Base-by-base conservation (phyloP, 352 stramenopile genomes). In the Phytophthora gonapodyides region DNA sequence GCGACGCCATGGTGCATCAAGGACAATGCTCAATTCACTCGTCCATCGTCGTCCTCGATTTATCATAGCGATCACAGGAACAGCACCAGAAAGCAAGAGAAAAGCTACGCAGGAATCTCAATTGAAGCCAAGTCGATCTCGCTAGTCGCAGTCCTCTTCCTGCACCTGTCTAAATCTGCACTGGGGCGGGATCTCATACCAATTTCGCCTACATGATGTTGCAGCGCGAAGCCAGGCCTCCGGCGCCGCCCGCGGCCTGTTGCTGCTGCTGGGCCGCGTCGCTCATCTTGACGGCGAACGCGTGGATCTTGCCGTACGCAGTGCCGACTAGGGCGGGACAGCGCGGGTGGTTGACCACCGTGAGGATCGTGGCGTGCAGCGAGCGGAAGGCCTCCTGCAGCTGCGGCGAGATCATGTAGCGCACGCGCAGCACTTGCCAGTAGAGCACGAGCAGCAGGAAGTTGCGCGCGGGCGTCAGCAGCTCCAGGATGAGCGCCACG, bases 331-430 rank as follows among this genome's bases (percentile, higher is more conserved):
- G 31, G 9, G 77, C 59, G 12, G 87, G 87, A 49, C 84, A 93
- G 21, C 80, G 75, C 27, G 87, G 85, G 64, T 93, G 84, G 50
- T 82, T 70, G 44, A 84, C 76, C 35, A 91, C 11, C 30, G 67
- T 62, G 33, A 91, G 64, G 40, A 93, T 82, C 36, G 65, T 75
- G 13, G 62, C 46, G 68, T 97, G 87, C 16, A 97, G 66, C 21
- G 67, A 55, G 52, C 80, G 76, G 74, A 96, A 97, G 10, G 80
- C 78, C 38, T 95, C 80, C 65, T 94, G 86, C 31, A 97, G 71
- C 64, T 89, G 80, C 48, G 84, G 84, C 40, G 84, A 94, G 70
- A 94, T 91, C 88, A 97, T 97, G 78, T 97, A 97, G 62, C 88
- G 87, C 70, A 97, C 84, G 49, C 88, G 88, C 50, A 97, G 69